Base-by-base conservation (phyloP, 2,329 filamentous ascomycete genomes). In the Mycogone perniciosa region DNA sequence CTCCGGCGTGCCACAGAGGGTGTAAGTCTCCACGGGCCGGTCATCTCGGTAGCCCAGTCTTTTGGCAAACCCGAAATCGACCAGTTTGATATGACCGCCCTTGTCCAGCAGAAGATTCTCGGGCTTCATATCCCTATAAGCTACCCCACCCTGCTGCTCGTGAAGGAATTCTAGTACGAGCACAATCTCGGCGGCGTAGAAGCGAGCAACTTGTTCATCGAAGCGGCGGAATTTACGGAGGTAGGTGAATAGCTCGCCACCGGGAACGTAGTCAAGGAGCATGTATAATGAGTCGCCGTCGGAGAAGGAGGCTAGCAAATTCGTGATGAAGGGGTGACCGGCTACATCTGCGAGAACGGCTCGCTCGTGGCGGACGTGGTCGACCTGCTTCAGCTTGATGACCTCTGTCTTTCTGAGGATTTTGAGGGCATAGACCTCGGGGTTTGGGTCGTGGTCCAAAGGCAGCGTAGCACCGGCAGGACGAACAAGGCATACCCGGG, bases 1-100 rank as follows among this genome's bases (percentile, higher is more conserved):
- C 64, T 92, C 88, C 42, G 88, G 88, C 2, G 88, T 92, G 46
- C 88, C 88, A 67, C 88, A 92, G 30, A 92, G 76, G 3, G 88
- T 92, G 62, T 91, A 92, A 5, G 88, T 91, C 70, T 91, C 87
- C 45, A 75, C 73, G 5, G 75, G 73, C 31, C 70, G 67, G 42
- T 74, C 71, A 42, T 73, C 71, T 49, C 69, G 62, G 57, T 74
- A 71, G 35, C 86, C 85, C 27, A 92, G 76, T 56, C 86, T 81
- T 74, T 92, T 92, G 41, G 88, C 88, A 63, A 92, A 92, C 8
- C 88, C 88, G 71, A 92, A 92, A 67, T 92, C 88, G 4, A 92
- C 88, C 44, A 92, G 75, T 67, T 89, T 89, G 60, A 92, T 82
- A 67, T 92, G 88, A 3, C 88, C 88, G 31, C 89, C 79, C 43